phyloP scores from a whole-genome alignment of 495 filamentous ascomycete species.

The Paragyromitra xinjiangensis region DNA sequence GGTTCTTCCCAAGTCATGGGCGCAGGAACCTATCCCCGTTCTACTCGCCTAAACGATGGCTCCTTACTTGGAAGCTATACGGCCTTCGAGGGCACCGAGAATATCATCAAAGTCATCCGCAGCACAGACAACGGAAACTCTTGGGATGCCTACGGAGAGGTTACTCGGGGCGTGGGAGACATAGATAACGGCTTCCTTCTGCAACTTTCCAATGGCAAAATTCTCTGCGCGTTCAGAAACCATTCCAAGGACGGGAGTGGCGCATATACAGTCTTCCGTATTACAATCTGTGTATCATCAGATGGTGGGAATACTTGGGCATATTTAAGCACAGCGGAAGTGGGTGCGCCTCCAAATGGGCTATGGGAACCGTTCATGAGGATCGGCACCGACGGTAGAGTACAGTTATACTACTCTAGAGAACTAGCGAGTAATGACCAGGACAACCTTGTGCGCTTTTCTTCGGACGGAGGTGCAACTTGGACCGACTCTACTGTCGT shows the following conservation, averaged over 20 bases:
- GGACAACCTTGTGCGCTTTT: slow-evolving; percentile 68
- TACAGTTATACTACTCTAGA: slow-evolving; percentile 69
- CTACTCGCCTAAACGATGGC: slow-evolving; percentile 60
- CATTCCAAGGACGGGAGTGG: slow-evolving; percentile 62
- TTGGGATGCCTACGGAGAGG: slow-evolving; percentile 56
- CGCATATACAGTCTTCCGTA: slow-evolving; percentile 67
- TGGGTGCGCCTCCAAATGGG: slow-evolving; percentile 62
- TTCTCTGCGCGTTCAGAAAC: slow-evolving; percentile 70
- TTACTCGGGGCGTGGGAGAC: slow-evolving; percentile 59
- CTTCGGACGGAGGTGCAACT: slow-evolving; percentile 64
- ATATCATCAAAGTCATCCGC: slow-evolving; percentile 59
- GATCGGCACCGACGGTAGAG: slow-evolving; percentile 61
- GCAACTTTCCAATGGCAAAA: slow-evolving; percentile 62
- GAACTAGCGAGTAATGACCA: slow-evolving; percentile 68
- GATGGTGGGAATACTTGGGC: slow-evolving; percentile 66
- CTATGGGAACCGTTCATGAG: slow-evolving; percentile 72
- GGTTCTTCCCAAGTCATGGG: slow-evolving; percentile 15
- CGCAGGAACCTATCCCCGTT: slow-evolving; percentile 64
- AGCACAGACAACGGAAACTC: slow-evolving; percentile 61
- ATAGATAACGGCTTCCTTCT: slow-evolving; percentile 70
- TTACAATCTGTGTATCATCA: slow-evolving; percentile 67
- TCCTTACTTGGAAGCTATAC: slow-evolving; percentile 62
- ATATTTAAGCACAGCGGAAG: slow-evolving; percentile 66
- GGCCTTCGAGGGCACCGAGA: slow-evolving; percentile 56
- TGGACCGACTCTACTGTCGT: slow-evolving; percentile 64